A percentile compares a stretch with the other conserved stretches of the same genome.
Evolutionary conservation across 2,329 filamentous ascomycete species (phyloP).

Genomic region (Ceratocystis alfenasii): DNA sequence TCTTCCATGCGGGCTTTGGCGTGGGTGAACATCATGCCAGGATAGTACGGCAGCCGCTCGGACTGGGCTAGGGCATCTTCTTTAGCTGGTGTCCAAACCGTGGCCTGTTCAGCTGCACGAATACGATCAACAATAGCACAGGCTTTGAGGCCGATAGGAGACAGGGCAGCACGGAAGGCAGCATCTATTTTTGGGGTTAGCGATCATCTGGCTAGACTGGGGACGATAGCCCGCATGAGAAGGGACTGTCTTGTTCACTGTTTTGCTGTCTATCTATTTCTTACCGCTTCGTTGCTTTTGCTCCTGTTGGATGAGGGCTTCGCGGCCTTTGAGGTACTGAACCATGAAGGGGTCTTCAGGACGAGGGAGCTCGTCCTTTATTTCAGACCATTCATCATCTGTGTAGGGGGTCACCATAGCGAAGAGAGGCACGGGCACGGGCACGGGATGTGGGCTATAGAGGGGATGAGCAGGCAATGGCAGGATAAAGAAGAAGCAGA

Average conservation of each 20-base stretch:
- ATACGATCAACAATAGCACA: slow-evolving; percentile 71
- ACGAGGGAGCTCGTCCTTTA: slow-evolving; percentile 44
- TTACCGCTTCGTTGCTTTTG: slow-evolving; percentile 57
- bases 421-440: too few relatives aligned
- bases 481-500: neutral
- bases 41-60: slow-evolving; percentile 55
- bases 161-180: slow-evolving; percentile 61
- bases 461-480: neutral
- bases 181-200: slow-evolving; percentile 37
- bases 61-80: slow-evolving; percentile 57
- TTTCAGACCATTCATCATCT: slow-evolving; percentile 48
- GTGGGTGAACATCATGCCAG: slow-evolving; percentile 86
- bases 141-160: slow-evolving; percentile 65
- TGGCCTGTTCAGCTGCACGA: slow-evolving; percentile 60
- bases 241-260: neutral
- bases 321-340: slow-evolving; percentile 65
- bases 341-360: slow-evolving; percentile 64
- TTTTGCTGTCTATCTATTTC: neutral
- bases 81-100: slow-evolving; percentile 62
- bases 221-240: neutral
- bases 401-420: slow-evolving; percentile 33
- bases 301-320: slow-evolving; percentile 67
- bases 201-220: slow-evolving; percentile 19
- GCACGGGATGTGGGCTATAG: neutral
- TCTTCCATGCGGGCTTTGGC: slow-evolving; percentile 77